A percentile compares a stretch with the other conserved stretches of the same genome.
Conservation (phyloP, 2,329 filamentous ascomycete genomes). For the Pseudopyrenochaeta lycopersici region DNA sequence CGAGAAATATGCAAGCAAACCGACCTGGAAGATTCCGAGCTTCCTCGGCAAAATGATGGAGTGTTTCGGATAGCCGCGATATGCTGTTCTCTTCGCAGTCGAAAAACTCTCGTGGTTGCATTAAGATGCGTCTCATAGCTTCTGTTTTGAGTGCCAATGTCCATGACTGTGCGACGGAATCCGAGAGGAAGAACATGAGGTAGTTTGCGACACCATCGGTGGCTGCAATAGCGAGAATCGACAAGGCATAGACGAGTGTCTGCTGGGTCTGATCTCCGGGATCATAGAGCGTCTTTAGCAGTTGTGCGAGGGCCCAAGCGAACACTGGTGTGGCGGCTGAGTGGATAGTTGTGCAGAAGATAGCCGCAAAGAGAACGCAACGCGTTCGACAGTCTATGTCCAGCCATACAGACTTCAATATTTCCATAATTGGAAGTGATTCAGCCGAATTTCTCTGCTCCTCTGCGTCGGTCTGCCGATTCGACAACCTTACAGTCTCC, state of each 20-base stretch:
- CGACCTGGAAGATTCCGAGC: conserved; percentile 83
- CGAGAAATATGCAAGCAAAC: conserved; percentile 75
- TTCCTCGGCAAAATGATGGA: conserved; percentile 86
- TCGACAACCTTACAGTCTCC: not conserved
- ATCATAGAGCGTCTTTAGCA: conserved; percentile 75
- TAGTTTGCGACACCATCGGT: conserved; percentile 73
- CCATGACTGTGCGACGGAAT: conserved; percentile 78
- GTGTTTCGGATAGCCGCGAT: conserved; percentile 70
- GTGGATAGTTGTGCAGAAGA: conserved; percentile 69
- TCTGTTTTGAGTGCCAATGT: conserved; percentile 73
- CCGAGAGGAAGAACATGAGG: conserved; percentile 74
- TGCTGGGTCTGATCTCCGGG: conserved; percentile 57
- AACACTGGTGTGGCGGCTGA: conserved; percentile 77
- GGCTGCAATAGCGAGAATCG: conserved; percentile 73
- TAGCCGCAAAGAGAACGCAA: conserved; percentile 65
- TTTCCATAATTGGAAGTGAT: conserved; percentile 55
- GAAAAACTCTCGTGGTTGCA: conserved; percentile 83
- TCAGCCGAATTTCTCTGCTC: not conserved
- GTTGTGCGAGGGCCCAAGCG: conserved; percentile 75
- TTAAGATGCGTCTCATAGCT: conserved; percentile 74
- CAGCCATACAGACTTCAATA: conserved; percentile 77
- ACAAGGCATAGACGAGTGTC: conserved; percentile 73
- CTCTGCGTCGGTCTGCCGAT: not conserved
- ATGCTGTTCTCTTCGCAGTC: conserved; percentile 72
- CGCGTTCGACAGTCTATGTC: conserved; percentile 63